These are phyloP conservation scores for Sanghuangporus weigelae DNA, from an alignment of 1,284 basidiomycete genomes.

Conservation along the genomic window DNA sequence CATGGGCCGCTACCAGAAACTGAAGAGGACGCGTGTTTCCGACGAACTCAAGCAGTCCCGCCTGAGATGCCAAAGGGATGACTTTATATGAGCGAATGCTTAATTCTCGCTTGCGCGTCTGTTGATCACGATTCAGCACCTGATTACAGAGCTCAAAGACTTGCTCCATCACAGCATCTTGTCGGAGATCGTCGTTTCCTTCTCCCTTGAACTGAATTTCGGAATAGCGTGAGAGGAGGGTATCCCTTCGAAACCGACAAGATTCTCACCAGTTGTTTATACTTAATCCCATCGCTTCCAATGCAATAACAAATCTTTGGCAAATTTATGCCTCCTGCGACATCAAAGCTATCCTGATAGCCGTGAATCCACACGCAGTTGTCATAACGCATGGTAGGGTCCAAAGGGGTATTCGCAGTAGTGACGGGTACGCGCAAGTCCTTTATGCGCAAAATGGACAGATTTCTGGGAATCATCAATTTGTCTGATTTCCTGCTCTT, in stretches of 20 bases:
- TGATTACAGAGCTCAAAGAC: constrained; percentile 90
- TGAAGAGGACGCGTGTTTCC: constrained; percentile 69
- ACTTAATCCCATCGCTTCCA: constrained; percentile 63
- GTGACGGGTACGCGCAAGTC: constrained; percentile 76
- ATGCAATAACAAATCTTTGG: constrained; percentile 80
- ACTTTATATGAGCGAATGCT: constrained; percentile 85
- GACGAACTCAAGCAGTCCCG: constrained; percentile 92
- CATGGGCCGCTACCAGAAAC: constrained; percentile 65
- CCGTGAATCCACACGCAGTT: constrained; percentile 60
- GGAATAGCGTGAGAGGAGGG: neutral
- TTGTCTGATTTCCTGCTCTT: constrained; percentile 23
- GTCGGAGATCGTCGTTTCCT: constrained; percentile 86
- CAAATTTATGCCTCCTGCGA: constrained; percentile 76
- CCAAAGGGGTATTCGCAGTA: constrained; percentile 69
- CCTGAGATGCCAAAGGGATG: constrained; percentile 76
- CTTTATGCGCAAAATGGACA: constrained; percentile 43
- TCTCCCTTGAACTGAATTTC: constrained; percentile 81
- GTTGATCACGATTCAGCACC: constrained; percentile 68
- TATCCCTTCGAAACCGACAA: constrained; percentile 14
- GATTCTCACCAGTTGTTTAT: constrained; percentile 75
- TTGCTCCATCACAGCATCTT: constrained; percentile 99
- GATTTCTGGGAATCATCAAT: constrained; percentile 36
- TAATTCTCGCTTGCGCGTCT: constrained; percentile 71
- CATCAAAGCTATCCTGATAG: constrained; percentile 57
- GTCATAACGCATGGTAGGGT: constrained; percentile 64